phyloP scores from a whole-genome alignment of 345 rosid genomes.

The Sonneratia alba region DNA sequence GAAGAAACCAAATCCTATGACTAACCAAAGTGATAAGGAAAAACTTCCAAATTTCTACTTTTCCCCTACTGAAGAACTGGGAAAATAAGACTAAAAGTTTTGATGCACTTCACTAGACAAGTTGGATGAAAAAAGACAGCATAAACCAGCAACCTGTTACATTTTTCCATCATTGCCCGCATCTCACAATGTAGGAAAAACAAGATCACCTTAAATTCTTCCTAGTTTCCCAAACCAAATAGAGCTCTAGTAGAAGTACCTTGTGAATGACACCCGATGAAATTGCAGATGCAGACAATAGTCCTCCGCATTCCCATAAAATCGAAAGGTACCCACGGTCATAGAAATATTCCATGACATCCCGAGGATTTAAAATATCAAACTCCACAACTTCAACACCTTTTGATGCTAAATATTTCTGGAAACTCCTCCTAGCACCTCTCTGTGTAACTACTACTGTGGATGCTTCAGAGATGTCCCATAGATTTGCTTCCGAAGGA shows the following conservation, averaged over 20 bases:
- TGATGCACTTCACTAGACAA: not conserved
- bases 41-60: not conserved
- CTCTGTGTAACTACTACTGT: constrained; percentile 85
- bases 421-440: constrained; percentile 85
- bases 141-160: not conserved
- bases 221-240: not conserved
- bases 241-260: constrained; percentile 20
- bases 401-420: constrained; percentile 66
- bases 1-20: not conserved
- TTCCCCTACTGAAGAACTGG: not conserved
- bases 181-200: not conserved
- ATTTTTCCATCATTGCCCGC: not conserved
- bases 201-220: not conserved
- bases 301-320: constrained; percentile 96
- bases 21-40: not conserved
- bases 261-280: constrained; percentile 84
- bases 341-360: constrained; percentile 89
- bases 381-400: constrained; percentile 97
- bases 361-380: constrained; percentile 85
- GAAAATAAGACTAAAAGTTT: not conserved
- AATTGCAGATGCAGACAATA: constrained; percentile 85
- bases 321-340: constrained; percentile 87
- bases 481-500: constrained; percentile 80
- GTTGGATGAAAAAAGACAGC: not conserved
- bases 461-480: constrained; percentile 75